Conservation (phyloP, 208 protist species). For the Trypanosoma mega region DNA sequence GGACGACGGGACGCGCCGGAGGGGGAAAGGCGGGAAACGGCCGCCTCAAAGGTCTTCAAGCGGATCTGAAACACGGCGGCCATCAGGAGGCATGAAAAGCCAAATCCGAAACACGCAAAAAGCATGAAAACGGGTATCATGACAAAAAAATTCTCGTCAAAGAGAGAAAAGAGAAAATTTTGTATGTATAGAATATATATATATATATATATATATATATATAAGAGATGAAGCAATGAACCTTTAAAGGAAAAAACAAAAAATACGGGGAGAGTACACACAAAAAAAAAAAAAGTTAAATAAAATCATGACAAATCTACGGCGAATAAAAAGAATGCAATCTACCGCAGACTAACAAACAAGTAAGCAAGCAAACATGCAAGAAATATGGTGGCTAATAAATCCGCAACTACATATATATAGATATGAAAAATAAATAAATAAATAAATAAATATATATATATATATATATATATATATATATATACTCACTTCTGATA, state of each 20-base stretch:
- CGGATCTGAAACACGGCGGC: background rate
- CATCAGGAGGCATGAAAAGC: background rate
- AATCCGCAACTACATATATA: too few species aligned
- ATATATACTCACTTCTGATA: too few species aligned
- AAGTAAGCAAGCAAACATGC: too few species aligned
- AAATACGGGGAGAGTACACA: slow-evolving; percentile 16
- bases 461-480: slow-evolving; percentile 5
- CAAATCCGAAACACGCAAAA: background rate
- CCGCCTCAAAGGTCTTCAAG: background rate
- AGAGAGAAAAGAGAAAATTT: slow-evolving; percentile 4
- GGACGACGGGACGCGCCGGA: slow-evolving; percentile 15
- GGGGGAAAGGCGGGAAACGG: background rate
- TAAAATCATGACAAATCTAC: too few species aligned
- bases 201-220: slow-evolving; percentile 3
- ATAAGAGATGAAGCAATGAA: slow-evolving; percentile 4
- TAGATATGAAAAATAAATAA: too few species aligned
- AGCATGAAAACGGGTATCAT: slow-evolving; percentile 1
- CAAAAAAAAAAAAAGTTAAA: slow-evolving; percentile 10
- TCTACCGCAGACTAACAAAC: too few species aligned
- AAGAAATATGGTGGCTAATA: too few species aligned
- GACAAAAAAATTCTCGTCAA: slow-evolving; percentile 10
- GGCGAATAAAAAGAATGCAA: too few species aligned
- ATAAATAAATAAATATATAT: too few species aligned
- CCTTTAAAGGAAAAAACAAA: slow-evolving; percentile 8
- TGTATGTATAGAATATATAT: background rate